A percentile compares a stretch with the other conserved stretches of the same genome.
These are phyloP conservation scores for Phaseolus coccineus DNA, from an alignment of 331 rosid genomes.

Conservation along the genomic window DNA sequence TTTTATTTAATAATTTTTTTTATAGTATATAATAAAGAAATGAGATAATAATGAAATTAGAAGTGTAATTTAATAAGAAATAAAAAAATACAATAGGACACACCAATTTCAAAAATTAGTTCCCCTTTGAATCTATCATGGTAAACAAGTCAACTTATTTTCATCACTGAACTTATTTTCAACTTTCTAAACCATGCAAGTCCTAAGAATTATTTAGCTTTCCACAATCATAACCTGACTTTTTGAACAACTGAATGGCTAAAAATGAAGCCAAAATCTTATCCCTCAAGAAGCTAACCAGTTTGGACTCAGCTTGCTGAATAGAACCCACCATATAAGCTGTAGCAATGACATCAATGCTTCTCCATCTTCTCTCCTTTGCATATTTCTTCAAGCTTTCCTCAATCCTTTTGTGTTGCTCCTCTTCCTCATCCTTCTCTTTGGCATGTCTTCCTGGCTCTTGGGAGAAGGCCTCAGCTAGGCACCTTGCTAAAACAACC, in stretches of 20 bases:
- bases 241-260: slow-evolving; percentile 34
- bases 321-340: slow-evolving; percentile 52
- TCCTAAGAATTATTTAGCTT: slow-evolving; percentile 36
- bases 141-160: no score
- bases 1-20: no score
- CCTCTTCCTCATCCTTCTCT: slow-evolving; percentile 17
- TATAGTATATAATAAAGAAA: no score
- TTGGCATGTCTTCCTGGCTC: not conserved
- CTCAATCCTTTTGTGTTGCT: slow-evolving; percentile 51
- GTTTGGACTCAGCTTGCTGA: slow-evolving; percentile 49
- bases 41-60: no score
- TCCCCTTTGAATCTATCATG: no score
- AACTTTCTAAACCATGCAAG: not conserved
- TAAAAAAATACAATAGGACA: no score
- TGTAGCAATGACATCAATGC: slow-evolving; percentile 49
- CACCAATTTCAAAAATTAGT: no score
- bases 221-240: slow-evolving; percentile 62
- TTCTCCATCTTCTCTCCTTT: slow-evolving; percentile 69
- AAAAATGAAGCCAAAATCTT: slow-evolving; percentile 47
- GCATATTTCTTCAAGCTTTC: slow-evolving; percentile 63
- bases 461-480: slow-evolving; percentile 47
- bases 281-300: slow-evolving; percentile 55
- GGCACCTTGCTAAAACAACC: slow-evolving; percentile 63
- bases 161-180: no score
- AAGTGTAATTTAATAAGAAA: no score